These are phyloP conservation scores for Blumeria graminis DNA, from an alignment of 2,329 filamentous ascomycete species.

Conservation along the genomic window DNA sequence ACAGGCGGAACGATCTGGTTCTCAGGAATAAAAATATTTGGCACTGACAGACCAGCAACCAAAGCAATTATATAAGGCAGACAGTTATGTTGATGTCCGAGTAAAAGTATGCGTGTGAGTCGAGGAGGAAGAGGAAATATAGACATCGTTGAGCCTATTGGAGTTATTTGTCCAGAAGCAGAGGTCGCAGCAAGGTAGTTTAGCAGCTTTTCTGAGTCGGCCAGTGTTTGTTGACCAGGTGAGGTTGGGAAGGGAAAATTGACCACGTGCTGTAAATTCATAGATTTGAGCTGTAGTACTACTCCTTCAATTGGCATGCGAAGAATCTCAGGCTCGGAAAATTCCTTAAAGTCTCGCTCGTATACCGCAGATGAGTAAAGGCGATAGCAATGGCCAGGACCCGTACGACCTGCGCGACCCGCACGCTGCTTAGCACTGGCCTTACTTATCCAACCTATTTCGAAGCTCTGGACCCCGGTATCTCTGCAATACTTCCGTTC, in stretches of 20 bases:
- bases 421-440: constrained; percentile 79
- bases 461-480: constrained; percentile 86
- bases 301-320: constrained; percentile 82
- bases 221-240: constrained; percentile 51
- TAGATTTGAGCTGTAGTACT: constrained; percentile 80
- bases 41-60: constrained; percentile 69
- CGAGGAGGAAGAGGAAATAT: constrained; percentile 76
- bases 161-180: constrained; percentile 47
- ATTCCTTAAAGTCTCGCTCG: constrained; percentile 68
- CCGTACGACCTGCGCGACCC: constrained; percentile 85
- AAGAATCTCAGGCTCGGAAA: constrained; percentile 69
- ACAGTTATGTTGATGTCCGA: constrained; percentile 63
- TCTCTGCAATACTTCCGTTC: constrained; percentile 71
- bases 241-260: constrained; percentile 94
- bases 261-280: constrained; percentile 72
- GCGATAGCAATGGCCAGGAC: constrained; percentile 84
- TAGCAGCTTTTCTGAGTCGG: constrained; percentile 66
- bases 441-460: constrained; percentile 93
- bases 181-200: constrained; percentile 66
- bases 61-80: constrained; percentile 69
- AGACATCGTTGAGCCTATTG: constrained; percentile 61
- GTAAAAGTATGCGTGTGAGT: constrained; percentile 74
- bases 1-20: constrained; percentile 44
- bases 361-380: constrained; percentile 89
- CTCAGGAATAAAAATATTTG: constrained; percentile 69